Percentiles rank a stretch among this genome's conserved stretches.
phyloP scores from a whole-genome alignment of 2,329 filamentous ascomycete genomes.

The Phaeosphaeria sp. region DNA sequence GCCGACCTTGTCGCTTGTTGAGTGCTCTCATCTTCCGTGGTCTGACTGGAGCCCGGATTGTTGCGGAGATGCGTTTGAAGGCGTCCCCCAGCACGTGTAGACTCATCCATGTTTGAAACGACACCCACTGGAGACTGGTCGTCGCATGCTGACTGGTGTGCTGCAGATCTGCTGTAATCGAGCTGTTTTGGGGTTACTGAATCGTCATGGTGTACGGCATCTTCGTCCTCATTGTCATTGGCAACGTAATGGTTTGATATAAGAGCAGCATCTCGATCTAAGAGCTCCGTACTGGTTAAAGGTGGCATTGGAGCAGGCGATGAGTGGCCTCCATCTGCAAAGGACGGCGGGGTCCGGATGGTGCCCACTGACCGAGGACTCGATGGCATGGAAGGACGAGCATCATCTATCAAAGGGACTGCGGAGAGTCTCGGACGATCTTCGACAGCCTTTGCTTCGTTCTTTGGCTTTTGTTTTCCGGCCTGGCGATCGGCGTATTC shows the following conservation, averaged over 20 bases:
- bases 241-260: background rate
- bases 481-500: conserved; percentile 42
- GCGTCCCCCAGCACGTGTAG: background rate
- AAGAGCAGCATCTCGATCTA: background rate
- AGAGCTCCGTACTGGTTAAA: conserved; percentile 5
- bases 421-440: conserved; percentile 9
- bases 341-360: conserved; percentile 20
- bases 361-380: conserved; percentile 29
- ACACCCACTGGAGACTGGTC: background rate
- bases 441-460: conserved; percentile 14
- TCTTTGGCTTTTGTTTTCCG: conserved; percentile 29
- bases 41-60: conserved; percentile 52
- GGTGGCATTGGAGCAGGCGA: conserved; percentile 24
- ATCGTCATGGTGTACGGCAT: background rate
- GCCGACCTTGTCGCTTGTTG: conserved; percentile 18
- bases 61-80: conserved; percentile 6
- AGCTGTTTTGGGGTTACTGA: conserved; percentile 14
- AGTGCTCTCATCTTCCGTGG: conserved; percentile 48
- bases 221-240: background rate
- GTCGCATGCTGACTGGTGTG: background rate
- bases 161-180: background rate
- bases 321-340: conserved; percentile 16
- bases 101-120: background rate
- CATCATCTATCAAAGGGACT: conserved; percentile 13
- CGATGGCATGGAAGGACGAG: conserved; percentile 22